These are phyloP conservation scores for Pichia gijzeniarum DNA, from an alignment of 805 yeast genomes.

Conservation along the genomic window DNA sequence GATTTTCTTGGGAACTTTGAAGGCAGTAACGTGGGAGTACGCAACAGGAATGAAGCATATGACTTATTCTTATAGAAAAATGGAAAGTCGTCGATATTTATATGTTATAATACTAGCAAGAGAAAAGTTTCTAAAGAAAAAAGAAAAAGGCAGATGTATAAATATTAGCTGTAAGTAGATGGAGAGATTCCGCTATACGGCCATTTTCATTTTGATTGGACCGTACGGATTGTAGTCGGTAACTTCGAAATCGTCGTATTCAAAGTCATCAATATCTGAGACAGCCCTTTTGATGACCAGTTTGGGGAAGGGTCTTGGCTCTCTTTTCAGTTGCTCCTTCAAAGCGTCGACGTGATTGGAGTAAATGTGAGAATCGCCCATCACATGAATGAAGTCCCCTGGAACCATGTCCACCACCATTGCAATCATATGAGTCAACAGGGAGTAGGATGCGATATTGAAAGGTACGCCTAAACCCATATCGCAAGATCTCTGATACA, in stretches of 20 bases:
- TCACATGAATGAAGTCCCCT: constrained; percentile 89
- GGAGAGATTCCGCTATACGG: constrained; percentile 72
- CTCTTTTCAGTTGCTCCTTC: constrained; percentile 67
- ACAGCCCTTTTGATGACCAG: constrained; percentile 64
- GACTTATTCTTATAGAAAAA: constrained; percentile 1
- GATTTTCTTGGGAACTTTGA: constrained; percentile 2
- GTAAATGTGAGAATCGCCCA: constrained; percentile 97
- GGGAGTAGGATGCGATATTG: constrained; percentile 93
- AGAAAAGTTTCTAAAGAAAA: too few species aligned
- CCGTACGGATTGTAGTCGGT: constrained; percentile 73
- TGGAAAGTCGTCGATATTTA: too few species aligned
- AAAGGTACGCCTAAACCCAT: constrained; percentile 99
- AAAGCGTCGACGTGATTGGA: constrained; percentile 90
- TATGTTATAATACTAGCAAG: too few species aligned
- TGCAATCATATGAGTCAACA: constrained; percentile 91
- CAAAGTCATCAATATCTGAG: constrained; percentile 75
- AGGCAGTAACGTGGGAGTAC: neutral
- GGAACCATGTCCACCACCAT: constrained; percentile 92
- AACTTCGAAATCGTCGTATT: constrained; percentile 81
- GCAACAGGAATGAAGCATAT: neutral
- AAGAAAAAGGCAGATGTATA: too few species aligned
- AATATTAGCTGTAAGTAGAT: too few species aligned
- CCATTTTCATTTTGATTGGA: constrained; percentile 92
- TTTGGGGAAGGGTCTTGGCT: constrained; percentile 77
- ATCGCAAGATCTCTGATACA: constrained; percentile 97